These are phyloP conservation scores for Verticillium klebahnii DNA, from an alignment of 2,329 filamentous ascomycete species.

Conservation along the genomic window DNA sequence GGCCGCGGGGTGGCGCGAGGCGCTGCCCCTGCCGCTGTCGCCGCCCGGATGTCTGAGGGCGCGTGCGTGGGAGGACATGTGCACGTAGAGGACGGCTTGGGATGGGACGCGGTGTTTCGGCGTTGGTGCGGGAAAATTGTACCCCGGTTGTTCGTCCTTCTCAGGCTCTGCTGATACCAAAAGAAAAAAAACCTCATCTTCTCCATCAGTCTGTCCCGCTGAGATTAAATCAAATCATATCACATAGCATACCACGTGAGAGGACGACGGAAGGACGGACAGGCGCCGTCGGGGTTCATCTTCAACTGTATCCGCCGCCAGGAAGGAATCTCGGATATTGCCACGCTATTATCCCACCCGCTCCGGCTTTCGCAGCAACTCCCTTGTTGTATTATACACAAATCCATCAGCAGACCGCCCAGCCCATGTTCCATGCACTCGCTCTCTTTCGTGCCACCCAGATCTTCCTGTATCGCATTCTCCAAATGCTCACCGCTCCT, in stretches of 20 bases:
- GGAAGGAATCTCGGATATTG: not conserved
- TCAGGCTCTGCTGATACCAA: not conserved
- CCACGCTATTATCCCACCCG: not conserved
- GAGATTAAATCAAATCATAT: too few relatives aligned
- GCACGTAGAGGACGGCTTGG: not conserved
- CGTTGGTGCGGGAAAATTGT: not conserved
- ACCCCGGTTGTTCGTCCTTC: not conserved
- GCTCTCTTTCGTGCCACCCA: not conserved
- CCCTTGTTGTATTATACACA: not conserved
- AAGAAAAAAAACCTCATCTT: not conserved
- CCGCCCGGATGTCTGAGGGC: not conserved
- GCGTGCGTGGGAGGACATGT: not conserved
- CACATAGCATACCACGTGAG: not conserved
- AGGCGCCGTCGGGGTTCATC: not conserved
- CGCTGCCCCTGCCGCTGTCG: not conserved
- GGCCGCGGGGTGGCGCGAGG: not conserved
- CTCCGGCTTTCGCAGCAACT: not conserved
- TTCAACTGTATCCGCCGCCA: not conserved
- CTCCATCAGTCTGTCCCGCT: not conserved
- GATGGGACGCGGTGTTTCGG: not conserved
- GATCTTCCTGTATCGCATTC: not conserved
- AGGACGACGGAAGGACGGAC: not conserved
- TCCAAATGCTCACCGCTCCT: not conserved
- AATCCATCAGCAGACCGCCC: not conserved
- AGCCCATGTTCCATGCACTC: not conserved